Base-by-base conservation (phyloP, 495 filamentous ascomycete genomes). In the Penicillium daleae region DNA sequence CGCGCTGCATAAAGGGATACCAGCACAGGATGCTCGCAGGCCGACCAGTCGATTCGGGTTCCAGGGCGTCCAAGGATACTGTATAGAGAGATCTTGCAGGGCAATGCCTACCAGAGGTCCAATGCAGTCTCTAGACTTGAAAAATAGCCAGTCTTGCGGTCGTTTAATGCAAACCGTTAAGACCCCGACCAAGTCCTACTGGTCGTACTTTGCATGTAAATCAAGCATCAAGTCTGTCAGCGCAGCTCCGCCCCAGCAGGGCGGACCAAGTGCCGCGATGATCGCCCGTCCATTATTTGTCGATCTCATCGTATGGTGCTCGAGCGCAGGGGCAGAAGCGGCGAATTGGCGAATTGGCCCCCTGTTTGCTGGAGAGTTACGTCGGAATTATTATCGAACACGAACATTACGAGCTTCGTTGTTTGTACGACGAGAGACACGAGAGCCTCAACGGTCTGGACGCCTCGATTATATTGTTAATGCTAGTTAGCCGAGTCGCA, bases 271-370 rank as follows among this genome's bases (percentile, higher is more conserved):
- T 32, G 13, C 46, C 27, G 61, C 24, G 50, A 46, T 54, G 61
- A 59, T 59, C 56, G 37, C 27, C 62, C n/a, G 15, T 22, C 3
- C 29, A 7, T 31, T 21, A 22, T 19, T 26, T 22, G 62, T 54
- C 62, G 62, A 64, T 64, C 62, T n/a, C 53, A 22, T 42, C 22
- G 6, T 27, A 26, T 8, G 21, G 53, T 29, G 35, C 35, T 56
- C 53, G 53, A 56, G 35, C 35, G 37, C 22, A 56, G 54, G 54
- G 35, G 24, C 24, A n/a, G n/a, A n/a, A n/a, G n/a, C n/a, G n/a
- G n/a, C 46, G 29, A 29, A 50, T 29, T 29, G 24, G 46, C 46
- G 9, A 26, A 29, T 29, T 13, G 15, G 35, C 35, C 35, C 35
- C 35, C 7, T 39, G 35, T 39, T 17, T 15, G 17, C 15, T 15